phyloP scores from a whole-genome alignment of 306 rosid genomes.

The Rosa rugosa region DNA sequence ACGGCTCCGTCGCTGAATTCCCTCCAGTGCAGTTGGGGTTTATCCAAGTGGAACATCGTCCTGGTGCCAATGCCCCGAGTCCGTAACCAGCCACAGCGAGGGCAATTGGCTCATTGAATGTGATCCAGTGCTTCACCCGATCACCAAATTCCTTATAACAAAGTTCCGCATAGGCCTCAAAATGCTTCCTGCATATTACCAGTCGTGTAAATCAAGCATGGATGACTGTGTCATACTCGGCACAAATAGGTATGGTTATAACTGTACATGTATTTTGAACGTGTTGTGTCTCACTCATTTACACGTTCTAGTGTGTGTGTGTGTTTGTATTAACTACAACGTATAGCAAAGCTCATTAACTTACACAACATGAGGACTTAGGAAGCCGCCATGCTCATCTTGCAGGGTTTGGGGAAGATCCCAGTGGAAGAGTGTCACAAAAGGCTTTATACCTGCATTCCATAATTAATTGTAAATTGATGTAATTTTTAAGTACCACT shows the following conservation, averaged over 20 bases:
- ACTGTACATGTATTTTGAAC: too few species aligned
- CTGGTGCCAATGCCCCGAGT: constrained; percentile 27
- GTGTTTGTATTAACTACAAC: too few species aligned
- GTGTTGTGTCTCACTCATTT: neutral
- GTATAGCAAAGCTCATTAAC: neutral
- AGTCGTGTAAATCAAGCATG: neutral
- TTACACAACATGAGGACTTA: constrained; percentile 45
- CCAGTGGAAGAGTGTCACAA: constrained; percentile 65
- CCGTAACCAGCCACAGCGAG: constrained; percentile 33
- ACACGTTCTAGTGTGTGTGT: neutral
- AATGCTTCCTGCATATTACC: constrained; percentile 22
- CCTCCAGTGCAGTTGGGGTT: constrained; percentile 41
- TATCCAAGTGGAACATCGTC: constrained; percentile 42
- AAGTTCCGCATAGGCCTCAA: constrained; percentile 29
- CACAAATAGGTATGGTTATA: neutral
- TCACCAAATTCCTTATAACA: constrained; percentile 44
- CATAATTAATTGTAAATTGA: neutral
- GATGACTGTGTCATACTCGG: neutral
- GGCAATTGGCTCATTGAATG: constrained; percentile 42
- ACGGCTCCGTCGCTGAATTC: constrained; percentile 47
- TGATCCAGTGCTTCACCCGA: constrained; percentile 44
- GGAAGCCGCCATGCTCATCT: constrained; percentile 55
- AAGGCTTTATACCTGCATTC: constrained; percentile 43
- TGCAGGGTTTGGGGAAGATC: constrained; percentile 59
- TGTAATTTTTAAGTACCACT: neutral